Evolutionary conservation across 2,329 filamentous ascomycete genomes (phyloP).

Genomic region (Seiridium cupressi): DNA sequence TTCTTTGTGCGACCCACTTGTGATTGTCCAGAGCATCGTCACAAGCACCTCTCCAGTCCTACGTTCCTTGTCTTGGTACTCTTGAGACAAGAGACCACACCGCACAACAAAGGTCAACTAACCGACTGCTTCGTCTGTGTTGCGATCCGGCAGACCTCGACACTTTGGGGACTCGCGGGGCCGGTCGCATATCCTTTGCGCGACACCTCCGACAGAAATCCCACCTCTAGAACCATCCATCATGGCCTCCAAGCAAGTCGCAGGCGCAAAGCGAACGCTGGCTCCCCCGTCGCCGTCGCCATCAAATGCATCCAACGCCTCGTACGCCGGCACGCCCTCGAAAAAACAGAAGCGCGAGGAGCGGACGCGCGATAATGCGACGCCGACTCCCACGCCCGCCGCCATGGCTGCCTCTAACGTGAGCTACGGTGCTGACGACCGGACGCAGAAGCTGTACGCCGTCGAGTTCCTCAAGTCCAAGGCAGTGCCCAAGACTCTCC

Average conservation of each 20-base stretch:
- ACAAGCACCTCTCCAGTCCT: not conserved
- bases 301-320: conserved; percentile 41
- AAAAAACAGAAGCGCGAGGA: conserved; percentile 59
- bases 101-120: not conserved
- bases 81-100: not conserved
- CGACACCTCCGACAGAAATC: not conserved
- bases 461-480: conserved; percentile 78
- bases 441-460: conserved; percentile 85
- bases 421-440: conserved; percentile 74
- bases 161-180: too few relatives aligned
- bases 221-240: not conserved
- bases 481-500: conserved; percentile 65
- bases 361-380: conserved; percentile 15
- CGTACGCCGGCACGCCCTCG: conserved; percentile 62
- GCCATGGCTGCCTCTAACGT: conserved; percentile 52
- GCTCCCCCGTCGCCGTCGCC: conserved; percentile 63
- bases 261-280: conserved; percentile 44
- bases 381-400: conserved; percentile 28
- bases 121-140: too few relatives aligned
- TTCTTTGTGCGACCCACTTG: not conserved
- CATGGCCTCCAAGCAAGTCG: not conserved
- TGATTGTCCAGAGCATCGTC: not conserved
- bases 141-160: too few relatives aligned
- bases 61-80: not conserved
- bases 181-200: not conserved